phyloP scores from a whole-genome alignment of 2,329 filamentous ascomycete species.

The Bipolaris bicolor region DNA sequence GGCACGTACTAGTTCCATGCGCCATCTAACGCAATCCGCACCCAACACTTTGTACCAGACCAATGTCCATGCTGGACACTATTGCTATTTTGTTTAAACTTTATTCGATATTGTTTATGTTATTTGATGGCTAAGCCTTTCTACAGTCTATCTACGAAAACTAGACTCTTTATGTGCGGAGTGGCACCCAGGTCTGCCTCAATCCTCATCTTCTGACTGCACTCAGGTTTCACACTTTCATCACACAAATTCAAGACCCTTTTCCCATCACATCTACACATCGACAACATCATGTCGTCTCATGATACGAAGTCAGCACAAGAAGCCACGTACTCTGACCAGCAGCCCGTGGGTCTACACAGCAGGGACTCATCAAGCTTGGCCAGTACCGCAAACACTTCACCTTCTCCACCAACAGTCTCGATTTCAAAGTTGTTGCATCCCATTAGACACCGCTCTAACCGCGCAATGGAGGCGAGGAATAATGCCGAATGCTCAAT shows the following conservation, averaged over 20 bases:
- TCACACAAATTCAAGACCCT: neutral
- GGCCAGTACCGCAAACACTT: neutral
- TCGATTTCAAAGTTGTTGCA: neutral
- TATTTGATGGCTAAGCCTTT: too few species aligned
- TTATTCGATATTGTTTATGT: too few species aligned
- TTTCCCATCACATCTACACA: neutral
- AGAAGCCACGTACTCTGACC: neutral
- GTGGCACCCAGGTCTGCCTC: neutral
- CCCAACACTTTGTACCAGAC: too few species aligned
- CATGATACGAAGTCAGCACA: neutral
- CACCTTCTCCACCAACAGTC: neutral
- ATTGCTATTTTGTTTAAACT: too few species aligned
- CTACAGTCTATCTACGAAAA: too few species aligned
- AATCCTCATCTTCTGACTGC: neutral
- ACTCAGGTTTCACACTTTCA: neutral
- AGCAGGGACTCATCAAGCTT: conserved; percentile 1
- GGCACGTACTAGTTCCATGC: neutral
- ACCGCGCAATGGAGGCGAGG: neutral
- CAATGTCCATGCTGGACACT: too few species aligned
- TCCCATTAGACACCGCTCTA: neutral
- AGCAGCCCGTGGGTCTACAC: neutral
- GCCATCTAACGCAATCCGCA: too few species aligned
- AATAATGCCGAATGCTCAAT: conserved; percentile 26
- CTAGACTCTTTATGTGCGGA: neutral
- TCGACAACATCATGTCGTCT: neutral